phyloP scores from a whole-genome alignment of 2,329 filamentous ascomycete genomes.

The Tolypocladium tropicale region DNA sequence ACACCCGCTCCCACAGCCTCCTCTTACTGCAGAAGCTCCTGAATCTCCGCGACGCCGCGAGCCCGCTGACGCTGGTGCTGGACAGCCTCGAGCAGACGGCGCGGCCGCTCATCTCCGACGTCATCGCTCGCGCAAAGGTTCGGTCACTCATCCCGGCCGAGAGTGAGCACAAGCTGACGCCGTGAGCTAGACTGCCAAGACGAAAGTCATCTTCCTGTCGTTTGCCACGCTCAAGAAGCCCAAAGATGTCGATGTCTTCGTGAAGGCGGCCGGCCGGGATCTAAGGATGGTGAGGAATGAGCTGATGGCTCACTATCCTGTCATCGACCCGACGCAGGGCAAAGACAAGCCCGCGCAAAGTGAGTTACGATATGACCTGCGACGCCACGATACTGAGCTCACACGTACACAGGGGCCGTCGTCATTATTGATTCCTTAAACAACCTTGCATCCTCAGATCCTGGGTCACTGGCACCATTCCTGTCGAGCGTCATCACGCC shows the following conservation, averaged over 20 bases:
- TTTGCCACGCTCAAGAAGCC: slow-evolving; percentile 64
- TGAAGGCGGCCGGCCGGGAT: slow-evolving; percentile 52
- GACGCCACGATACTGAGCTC: neutral
- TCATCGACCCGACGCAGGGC: slow-evolving; percentile 23
- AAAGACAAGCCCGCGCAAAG: slow-evolving; percentile 29
- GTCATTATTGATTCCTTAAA: slow-evolving; percentile 76
- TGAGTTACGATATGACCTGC: slow-evolving; percentile 18
- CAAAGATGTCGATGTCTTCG: slow-evolving; percentile 53
- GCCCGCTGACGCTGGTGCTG: slow-evolving; percentile 76
- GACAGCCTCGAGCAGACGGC: slow-evolving; percentile 79
- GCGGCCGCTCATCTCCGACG: slow-evolving; percentile 59
- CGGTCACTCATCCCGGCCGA: slow-evolving; percentile 5
- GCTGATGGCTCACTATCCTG: slow-evolving; percentile 41
- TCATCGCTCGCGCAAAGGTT: slow-evolving; percentile 66
- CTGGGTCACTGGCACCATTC: slow-evolving; percentile 53
- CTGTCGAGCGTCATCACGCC: slow-evolving; percentile 60
- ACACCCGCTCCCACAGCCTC: slow-evolving; percentile 74
- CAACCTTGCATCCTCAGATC: slow-evolving; percentile 43
- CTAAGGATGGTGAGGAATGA: slow-evolving; percentile 48
- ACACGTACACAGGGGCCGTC: slow-evolving; percentile 49
- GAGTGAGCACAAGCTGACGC: neutral
- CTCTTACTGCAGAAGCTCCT: slow-evolving; percentile 76
- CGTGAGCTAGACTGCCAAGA: slow-evolving; percentile 44
- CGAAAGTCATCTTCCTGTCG: slow-evolving; percentile 65
- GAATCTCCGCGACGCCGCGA: slow-evolving; percentile 66